A percentile compares a stretch with the other conserved stretches of the same genome.
phyloP scores from a whole-genome alignment of 768 basidiomycete genomes.

The Boletales sp. region DNA sequence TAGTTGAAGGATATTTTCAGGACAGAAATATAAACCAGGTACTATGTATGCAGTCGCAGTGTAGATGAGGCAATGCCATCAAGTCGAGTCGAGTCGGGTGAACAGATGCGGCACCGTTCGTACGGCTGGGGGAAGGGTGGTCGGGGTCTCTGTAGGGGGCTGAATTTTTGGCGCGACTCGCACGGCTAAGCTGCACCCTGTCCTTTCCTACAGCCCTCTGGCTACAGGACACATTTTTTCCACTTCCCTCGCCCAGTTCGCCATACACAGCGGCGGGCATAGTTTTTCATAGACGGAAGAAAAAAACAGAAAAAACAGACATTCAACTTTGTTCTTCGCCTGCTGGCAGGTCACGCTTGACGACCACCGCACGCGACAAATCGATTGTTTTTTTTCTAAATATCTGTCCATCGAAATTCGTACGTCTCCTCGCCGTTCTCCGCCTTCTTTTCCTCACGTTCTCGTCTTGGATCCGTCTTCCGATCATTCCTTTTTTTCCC shows the following conservation, averaged over 20 bases:
- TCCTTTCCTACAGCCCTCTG: conserved; percentile 38
- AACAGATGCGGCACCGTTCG: conserved; percentile 7
- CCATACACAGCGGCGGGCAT: conserved; percentile 36
- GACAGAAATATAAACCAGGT: no score
- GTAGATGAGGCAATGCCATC: no score
- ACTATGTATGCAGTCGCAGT: no score
- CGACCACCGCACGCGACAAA: conserved; percentile 73
- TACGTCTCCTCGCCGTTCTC: conserved; percentile 29
- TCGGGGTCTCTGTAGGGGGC: conserved; percentile 25
- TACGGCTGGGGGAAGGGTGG: conserved; percentile 14
- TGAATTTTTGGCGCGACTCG: conserved; percentile 31
- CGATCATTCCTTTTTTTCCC: conserved; percentile 8
- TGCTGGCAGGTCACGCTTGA: conserved; percentile 91
- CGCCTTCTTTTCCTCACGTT: conserved; percentile 1
- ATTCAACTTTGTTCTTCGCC: conserved; percentile 66
- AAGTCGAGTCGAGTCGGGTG: not conserved
- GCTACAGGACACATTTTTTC: conserved; percentile 30
- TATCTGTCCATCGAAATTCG: conserved; percentile 43
- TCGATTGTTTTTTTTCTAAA: conserved; percentile 46
- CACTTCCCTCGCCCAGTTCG: conserved; percentile 28
- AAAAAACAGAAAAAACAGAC: conserved; percentile 21
- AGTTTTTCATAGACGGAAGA: conserved; percentile 36
- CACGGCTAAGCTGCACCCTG: conserved; percentile 32
- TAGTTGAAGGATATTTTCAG: no score
- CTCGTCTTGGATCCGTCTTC: not conserved